Base-by-base conservation (phyloP, 176 grass and related monocot genomes). In the Themeda triandra region DNA sequence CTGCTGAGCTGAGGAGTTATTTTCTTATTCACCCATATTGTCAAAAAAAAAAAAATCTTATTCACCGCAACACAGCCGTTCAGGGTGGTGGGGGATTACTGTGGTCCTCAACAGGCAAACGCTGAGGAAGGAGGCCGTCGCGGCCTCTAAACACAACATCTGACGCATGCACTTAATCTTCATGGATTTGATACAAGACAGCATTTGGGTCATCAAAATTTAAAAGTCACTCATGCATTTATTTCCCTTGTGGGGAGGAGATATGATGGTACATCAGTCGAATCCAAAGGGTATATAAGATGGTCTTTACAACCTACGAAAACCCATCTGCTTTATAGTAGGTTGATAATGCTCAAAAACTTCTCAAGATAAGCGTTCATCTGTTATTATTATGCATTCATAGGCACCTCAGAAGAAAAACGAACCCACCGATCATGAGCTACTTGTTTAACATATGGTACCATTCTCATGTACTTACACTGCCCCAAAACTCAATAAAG, bases 401-500 rank as follows among this genome's bases (percentile, higher is more conserved):
- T 18, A 65, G 54, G 29, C 11, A 48, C 79, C 44, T 49, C 56
- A 12, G 10, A 15, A 78, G 35, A 78, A 89, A 78, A 65, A 66
- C 12, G 58, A 8, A 0, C 12, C 17, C 9, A 4, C 23, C 15
- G 73, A 51, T 71, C 56, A 82, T 53, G 48, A 51, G 48, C 0
- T 51, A 18, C 15, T 51, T 19, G 48, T 6, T 51, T 51, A 51
- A 18, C 21, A 51, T 51, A 7, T 51, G 17, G 17, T 19, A 51
- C 48, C 5, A 51, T 51, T 51, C 19, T 51, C 48, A 37, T 19
- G 5, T 73, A 90, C 59, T 49, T 68, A 68, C 30, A 80, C 33
- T 42, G 51, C 37, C 66, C 14, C 7, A 0, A 79, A 19, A 45
- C 36, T 96, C 86, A 99, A 49, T 51, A 51, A 84, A 99, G 93